Base-by-base conservation (phyloP, 306 rosid species). In the Rosa chinensis region DNA sequence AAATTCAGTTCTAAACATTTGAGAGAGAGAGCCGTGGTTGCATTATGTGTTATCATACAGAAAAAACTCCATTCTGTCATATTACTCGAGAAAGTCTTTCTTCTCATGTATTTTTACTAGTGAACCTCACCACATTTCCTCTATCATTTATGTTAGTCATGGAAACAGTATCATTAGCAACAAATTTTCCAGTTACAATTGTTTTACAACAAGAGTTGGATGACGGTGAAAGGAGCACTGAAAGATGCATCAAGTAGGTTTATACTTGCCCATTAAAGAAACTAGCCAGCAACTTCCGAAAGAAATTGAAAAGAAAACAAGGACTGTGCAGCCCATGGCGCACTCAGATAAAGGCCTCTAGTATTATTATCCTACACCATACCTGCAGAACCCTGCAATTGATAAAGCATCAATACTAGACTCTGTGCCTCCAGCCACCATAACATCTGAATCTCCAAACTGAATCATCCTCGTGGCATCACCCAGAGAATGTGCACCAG, bases 401-500 rank as follows among this genome's bases (percentile, higher is more conserved):
- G 98, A 95, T 81, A 92, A 85, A 80, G 96, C 98, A 85, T 95
- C 99, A 81, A 95, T 92, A 87, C 99, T 95, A 77, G 97, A 89
- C 89, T 95, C 97, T 43, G 97, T 88, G 75, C 98, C 99, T 82
- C 99, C 97, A 66, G 98, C 97, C 74, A 95, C 91, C 98, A 95
- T 95, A 79, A 95, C 92, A 89, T 95, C 98, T 43, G 97, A 88
- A 84, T 95, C 98, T 75, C 97, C 98, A 85, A 92, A 94, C 56
- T 92, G 99, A 86, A 94, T 92, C 99, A 94, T 94, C 87, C 99
- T 89, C 82, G 90, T 77, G 59, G 97, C 92, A 89, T 94, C 99
- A 59, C 99, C 99, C 79, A 95, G 84, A 76, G 99, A 92, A 87
- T 91, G 97, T 62, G 98, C 94, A 40, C 98, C 98, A 75, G 99